Evolutionary conservation across 1,139 yeast genomes (phyloP), one percentile per base, ranked within the genome.

Genomic region (Geotrichum klebahnii): DNA sequence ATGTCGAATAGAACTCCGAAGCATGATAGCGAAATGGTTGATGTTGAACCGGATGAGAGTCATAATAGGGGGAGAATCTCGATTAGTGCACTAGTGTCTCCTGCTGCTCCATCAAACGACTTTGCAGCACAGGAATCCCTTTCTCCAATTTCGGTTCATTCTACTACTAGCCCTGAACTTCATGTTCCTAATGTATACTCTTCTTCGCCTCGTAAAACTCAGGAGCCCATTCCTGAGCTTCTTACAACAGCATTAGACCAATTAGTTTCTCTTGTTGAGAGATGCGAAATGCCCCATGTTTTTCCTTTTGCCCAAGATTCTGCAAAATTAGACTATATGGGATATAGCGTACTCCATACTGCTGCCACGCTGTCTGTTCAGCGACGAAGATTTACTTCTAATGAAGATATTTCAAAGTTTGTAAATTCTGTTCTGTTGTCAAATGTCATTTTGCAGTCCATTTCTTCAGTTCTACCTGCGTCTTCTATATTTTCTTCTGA

Each of bases 311-410:
- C 19, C 6, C 46, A 47, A 12, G 43, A 44, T 22, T n/a, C 19
- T n/a, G 31, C 22, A 9, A 46, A 78, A 52, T 60, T 81, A 5
- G 79, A 76, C 57, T 72, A 67, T 20, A 63, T 84, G 46, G 92
- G 94, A 0, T 72, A 75, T 52, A 67, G 77, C 9, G 70, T 80
- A 3, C 71, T 82, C 3, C 64, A 74, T 3, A 69, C 82, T 1
- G 71, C 83, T 5, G 73, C 82, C 5, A 72, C 82, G 3, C 79
- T 76, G 59, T 75, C 82, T 8, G 69, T 82, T 48, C 87, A 81
- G 55, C 23, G 32, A 2, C 28, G 10, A 10, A n/a, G 20, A 14
- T 22, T 47, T 28, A n/a, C 29, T 12, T 12, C 31, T 23, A 6
- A 26, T 19, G 47, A 43, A 16, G 34, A 44, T 6, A 22, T 43